Base-by-base conservation (phyloP, 1,284 basidiomycete species). In the Phellopilus nigrolimitatus region DNA sequence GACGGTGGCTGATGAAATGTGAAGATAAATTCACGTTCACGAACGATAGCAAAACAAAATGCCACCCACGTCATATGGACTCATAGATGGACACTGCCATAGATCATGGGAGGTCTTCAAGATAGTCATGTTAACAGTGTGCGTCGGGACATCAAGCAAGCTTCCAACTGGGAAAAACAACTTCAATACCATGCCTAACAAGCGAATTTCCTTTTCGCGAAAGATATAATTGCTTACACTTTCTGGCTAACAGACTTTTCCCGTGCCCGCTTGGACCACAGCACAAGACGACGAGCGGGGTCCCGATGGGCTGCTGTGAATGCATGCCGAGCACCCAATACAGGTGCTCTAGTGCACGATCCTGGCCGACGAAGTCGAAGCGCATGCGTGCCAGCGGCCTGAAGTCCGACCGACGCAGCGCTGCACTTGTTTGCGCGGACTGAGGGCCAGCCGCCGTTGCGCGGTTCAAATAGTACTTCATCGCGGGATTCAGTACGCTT, bases 111-210 rank as follows among this genome's bases (percentile, higher is more conserved):
- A 74, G 10, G 84, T 80, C 56, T 75, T 75, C 50, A 90, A 68
- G 10, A 85, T 86, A 27, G 88, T 89, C 84, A 91, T 88, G 61
- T 89, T 90, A 54, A 91, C 85, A 4, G 87, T 89, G 63, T 89
- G 87, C 3, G 82, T 85, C 25, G 88, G 87, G 28, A 89, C 79
- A 60, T 83, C 80, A 22, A 91, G 73, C 41, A 90, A 67, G 25
- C 76, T 78, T 48, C 88, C 88, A 64, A 91, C 87, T 89, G 41
- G 15, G 19, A 40, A 28, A 8, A 17, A 17, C 30, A 47, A 12
- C 15, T 34, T 15, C 36, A 28, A 10, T n/a, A 21, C 2, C 7
- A 15, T 4, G 7, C 4, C 17, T 3, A 9, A 28, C 21, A n/a
- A n/a, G n/a, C n/a, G n/a, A n/a, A n/a, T n/a, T n/a, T n/a, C n/a